Base-by-base conservation (phyloP, 169 alveolate genomes). In the Eimeria tenella region DNA sequence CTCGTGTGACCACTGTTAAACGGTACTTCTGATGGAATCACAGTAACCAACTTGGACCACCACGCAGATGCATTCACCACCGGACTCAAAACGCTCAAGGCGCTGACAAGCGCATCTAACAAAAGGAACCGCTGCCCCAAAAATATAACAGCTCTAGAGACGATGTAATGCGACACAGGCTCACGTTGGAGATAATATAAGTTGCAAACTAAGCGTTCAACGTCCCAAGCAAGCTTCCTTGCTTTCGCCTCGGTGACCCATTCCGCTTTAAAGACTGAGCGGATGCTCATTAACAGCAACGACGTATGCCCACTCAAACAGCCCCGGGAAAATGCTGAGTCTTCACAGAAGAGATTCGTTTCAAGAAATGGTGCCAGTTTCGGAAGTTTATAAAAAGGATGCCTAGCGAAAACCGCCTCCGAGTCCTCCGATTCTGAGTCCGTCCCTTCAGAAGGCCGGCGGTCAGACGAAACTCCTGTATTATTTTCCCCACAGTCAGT, bases 81-180 rank as follows among this genome's bases (percentile, higher is more conserved):
- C 58, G 25, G 25, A 11, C 83, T 60, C 60, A 73, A 31, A 42
- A 71, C 82, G 25, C 49, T 15, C 15, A 11, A 15, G 25, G 83
- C 83, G 11, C 62, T 5, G 17, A 17, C 8, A 21, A 73, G 83
- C 31, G 83, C 58, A 8, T 73, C 83, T 60, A 73, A 60, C 62
- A 73, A 49, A 55, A 73, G n/a, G 17, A 49, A 73, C 6, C 83
- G 83, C 15, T 23, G 62, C 83, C 83, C 83, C 62, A 73, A 73
- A 31, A 9, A 9, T 60, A 60, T 11, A 23, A 42, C 82, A 71
- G 83, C 83, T 4, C 4, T 5, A 3, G 83, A 42, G 23, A 58
- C 62, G 42, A 31, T 13, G 4, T 49, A 13, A 1, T 13, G 6
- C n/a, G 62, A 3, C 15, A 73, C 62, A 10, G 83, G 15, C 31